Evolutionary conservation across 2,329 filamentous ascomycete genomes (phyloP), one percentile per base, ranked within the genome.

Genomic region (Canariomyces notabilis): DNA sequence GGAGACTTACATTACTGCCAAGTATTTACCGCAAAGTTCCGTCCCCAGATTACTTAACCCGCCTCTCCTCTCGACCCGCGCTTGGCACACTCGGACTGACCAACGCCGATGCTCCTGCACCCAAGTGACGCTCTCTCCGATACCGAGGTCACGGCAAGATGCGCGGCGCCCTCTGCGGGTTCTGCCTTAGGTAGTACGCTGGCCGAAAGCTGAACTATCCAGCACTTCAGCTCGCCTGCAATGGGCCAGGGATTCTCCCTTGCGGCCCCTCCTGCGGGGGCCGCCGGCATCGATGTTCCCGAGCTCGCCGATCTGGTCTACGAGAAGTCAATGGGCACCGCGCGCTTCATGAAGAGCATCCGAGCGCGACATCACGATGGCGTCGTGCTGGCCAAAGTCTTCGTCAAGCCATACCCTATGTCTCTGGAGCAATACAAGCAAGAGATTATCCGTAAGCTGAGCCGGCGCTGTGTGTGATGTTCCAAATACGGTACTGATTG

Each of bases 221-320:
- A 20, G 43, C 16, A 22, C 26, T 39, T 36, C n/a, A 46, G 23
- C 33, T 14, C 32, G 37, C 15, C 38, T 50, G 69, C 57, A 55
- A 98, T 98, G 93, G 93, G 93, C 55, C 93, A 98, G 76, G 90
- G 89, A 55, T 96, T 96, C 71, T 96, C 91, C 52, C 81, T 95
- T 59, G 88, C 89, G 44, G 90, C 89, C 62, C 86, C 94, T 55
- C 93, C 89, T 44, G 88, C 89, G 53, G 93, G 90, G 64, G 87
- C 89, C 44, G 90, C 90, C 48, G 89, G 89, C 58, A 95, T 98
- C 65, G 91, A 98, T 66, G 82, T 94, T 21, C 86, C 90, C 32
- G 91, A 98, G 72, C 80, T 98, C 34, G 80, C 87, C 35, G 93
- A 97, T 63, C 73, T 97, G 49, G 82, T 85, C 31, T 95, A 96